Evolutionary conservation across 164 flowering plant genomes (phyloP).

Genomic region (Annona cherimola): DNA sequence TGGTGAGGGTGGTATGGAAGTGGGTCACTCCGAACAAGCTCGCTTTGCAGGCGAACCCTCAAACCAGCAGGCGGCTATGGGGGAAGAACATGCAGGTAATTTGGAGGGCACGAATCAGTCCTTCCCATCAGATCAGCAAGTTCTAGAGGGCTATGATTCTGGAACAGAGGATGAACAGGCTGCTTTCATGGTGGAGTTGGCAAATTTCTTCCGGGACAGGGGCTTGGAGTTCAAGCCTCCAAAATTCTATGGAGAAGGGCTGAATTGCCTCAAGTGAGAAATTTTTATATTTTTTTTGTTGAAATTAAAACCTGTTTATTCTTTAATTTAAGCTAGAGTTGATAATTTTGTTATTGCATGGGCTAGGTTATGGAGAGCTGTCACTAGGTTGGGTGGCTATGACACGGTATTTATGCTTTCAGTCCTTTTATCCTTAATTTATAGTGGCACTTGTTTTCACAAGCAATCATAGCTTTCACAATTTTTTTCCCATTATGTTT

Average conservation of each 20-base stretch:
- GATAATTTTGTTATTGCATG: slow-evolving; percentile 3
- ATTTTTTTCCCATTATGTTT: too few relatives aligned
- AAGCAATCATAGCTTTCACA: too few relatives aligned
- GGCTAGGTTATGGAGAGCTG: slow-evolving; percentile 85
- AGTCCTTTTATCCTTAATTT: background rate
- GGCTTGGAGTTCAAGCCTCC: slow-evolving; percentile 87
- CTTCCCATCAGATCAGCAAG: slow-evolving; percentile 21
- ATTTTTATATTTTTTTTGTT: background rate
- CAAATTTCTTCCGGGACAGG: slow-evolving; percentile 60
- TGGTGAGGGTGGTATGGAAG: slow-evolving; percentile 18
- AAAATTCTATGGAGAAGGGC: slow-evolving; percentile 78
- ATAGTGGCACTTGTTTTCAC: background rate
- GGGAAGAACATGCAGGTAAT: slow-evolving; percentile 5
- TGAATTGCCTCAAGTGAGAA: slow-evolving; percentile 85
- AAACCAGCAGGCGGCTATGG: slow-evolving; percentile 4
- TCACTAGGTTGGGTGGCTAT: slow-evolving; percentile 84
- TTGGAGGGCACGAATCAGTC: slow-evolving; percentile 15
- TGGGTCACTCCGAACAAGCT: slow-evolving; percentile 5
- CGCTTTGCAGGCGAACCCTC: background rate
- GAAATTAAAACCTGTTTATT: background rate
- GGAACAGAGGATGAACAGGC: slow-evolving; percentile 82
- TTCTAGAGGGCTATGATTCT: slow-evolving; percentile 51
- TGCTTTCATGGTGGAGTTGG: slow-evolving; percentile 70
- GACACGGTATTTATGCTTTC: slow-evolving; percentile 50
- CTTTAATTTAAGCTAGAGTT: slow-evolving; percentile 3